A percentile compares a stretch with the other conserved stretches of the same genome.
phyloP scores from a whole-genome alignment of 169 alveolate species.

The Cryptosporidium baileyi region DNA sequence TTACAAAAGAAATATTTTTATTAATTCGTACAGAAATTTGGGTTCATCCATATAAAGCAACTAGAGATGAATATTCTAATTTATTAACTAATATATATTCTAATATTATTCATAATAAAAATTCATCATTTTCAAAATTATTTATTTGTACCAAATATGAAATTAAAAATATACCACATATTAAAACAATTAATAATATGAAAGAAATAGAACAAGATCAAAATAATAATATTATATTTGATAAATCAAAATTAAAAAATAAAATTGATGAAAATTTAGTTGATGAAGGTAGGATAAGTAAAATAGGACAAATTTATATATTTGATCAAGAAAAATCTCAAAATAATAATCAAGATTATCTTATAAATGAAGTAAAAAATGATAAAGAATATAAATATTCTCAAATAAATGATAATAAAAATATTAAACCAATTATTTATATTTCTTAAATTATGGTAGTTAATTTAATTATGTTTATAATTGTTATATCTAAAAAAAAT shows the following conservation, averaged over 20 bases:
- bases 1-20: constrained; percentile 2
- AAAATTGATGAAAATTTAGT: not conserved
- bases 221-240: not conserved
- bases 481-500: no score
- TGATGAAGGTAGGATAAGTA: constrained; percentile 51
- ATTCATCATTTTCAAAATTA: constrained; percentile 25
- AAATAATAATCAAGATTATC: no score
- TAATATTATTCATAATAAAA: constrained; percentile 35
- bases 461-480: no score
- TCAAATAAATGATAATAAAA: no score
- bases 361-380: no score
- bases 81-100: constrained; percentile 34
- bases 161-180: constrained; percentile 28
- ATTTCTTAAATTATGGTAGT: no score
- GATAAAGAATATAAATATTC: no score
- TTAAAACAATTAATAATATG: not conserved
- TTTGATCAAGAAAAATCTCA: not conserved
- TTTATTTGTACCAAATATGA: constrained; percentile 34
- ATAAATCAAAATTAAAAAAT: not conserved
- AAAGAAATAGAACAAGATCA: not conserved
- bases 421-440: no score
- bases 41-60: constrained; percentile 33
- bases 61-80: constrained; percentile 15
- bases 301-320: constrained; percentile 16
- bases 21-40: constrained; percentile 30